Base-by-base conservation (phyloP, 129 eudicot species). In the sunflower (Helianthus annuus) region DNA sequence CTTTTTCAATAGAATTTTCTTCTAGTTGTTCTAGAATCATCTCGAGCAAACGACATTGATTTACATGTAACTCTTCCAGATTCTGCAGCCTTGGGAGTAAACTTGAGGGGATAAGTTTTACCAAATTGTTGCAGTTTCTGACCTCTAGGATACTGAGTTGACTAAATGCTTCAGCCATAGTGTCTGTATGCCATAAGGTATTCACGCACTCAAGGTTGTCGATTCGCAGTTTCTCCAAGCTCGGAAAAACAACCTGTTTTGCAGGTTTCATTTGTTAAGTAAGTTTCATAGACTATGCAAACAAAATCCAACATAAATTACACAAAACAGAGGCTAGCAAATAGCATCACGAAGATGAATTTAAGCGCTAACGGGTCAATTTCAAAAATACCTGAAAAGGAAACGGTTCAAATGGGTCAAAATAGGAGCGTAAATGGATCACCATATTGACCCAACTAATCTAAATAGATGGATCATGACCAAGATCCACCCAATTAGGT, bases 181-280 rank as follows among this genome's bases (percentile, higher is more conserved):
- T 52, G 38, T 64, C 68, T 61, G 58, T 69, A 53, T 64, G 72
- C 77, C 80, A 80, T 75, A 80, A 63, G 24, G 70, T 34, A 19
- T 61, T 63, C 66, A 54, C 57, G 53, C 63, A 32, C 75, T 52
- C 69, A 1, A 80, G 84, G 77, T 62, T 74, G 65, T 71, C 81
- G 34, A 76, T 52, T 71, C 76, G 68, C 62, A 81, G 66, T 67
- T 81, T 76, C 81, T 81, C 78, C 85, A 81, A 72, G 72, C 70
- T 70, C 14, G 85, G 85, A 38, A 81, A 76, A 40, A 57, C 48
- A 65, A 71, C 78, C 82, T 81, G 76, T 64, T 51, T 48, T 11
- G 13, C 58, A 60, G 32, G 64, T 56, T 56, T 64, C 49, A 39
- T 57, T 71, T 38, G 52, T 34, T 59, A 15, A 3, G 55, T 75